Evolutionary conservation across 2,329 filamentous ascomycete genomes (phyloP).

Genomic region (Trichoderma hamatum): DNA sequence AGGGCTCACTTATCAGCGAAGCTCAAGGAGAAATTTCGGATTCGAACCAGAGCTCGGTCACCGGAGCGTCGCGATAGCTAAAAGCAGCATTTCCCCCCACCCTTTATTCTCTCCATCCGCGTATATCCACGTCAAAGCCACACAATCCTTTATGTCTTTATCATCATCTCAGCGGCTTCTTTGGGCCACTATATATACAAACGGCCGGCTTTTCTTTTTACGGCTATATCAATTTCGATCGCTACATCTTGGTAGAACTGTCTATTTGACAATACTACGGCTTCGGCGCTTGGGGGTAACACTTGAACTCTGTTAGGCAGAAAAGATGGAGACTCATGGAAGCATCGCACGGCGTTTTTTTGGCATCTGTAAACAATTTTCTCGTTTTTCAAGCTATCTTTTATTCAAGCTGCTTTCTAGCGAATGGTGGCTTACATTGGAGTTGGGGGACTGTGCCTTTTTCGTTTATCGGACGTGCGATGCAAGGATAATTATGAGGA

Average conservation of each 20-base stretch:
- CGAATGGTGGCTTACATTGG: not conserved
- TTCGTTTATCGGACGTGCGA: not conserved
- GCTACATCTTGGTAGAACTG: constrained; percentile 1
- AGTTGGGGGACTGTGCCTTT: not conserved
- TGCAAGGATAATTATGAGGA: not conserved
- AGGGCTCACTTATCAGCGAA: constrained; percentile 52
- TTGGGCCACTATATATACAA: not conserved
- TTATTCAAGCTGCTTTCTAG: not conserved
- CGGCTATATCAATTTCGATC: not conserved
- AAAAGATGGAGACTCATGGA: not conserved
- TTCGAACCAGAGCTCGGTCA: constrained; percentile 52
- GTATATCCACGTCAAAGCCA: not conserved
- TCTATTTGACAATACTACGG: constrained; percentile 2
- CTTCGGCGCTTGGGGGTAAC: constrained; percentile 3
- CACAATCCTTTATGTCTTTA: not conserved
- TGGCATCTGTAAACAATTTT: not conserved
- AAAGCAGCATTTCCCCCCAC: not conserved
- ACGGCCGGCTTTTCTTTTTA: not conserved
- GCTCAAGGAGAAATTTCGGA: constrained; percentile 57
- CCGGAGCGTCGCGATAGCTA: constrained; percentile 20
- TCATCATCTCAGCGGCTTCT: not conserved
- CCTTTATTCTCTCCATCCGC: not conserved
- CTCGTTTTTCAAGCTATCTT: not conserved
- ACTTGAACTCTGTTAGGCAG: not conserved
- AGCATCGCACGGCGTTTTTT: constrained; percentile 26